phyloP scores from a whole-genome alignment of 805 yeast species.

The Lipomyces spencermartinsiae region DNA sequence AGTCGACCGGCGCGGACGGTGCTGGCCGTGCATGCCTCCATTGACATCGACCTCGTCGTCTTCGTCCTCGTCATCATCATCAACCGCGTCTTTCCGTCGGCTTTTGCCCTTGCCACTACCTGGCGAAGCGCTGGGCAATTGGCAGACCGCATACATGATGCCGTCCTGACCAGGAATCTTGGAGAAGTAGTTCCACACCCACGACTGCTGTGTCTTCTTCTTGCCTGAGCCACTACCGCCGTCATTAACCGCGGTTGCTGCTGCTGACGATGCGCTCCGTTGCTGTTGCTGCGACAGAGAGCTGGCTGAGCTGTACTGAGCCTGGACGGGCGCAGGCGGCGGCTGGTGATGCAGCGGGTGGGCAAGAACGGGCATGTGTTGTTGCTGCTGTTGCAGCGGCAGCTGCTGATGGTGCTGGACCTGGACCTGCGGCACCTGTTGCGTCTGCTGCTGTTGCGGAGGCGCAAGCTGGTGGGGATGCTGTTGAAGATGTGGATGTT shows the following conservation, averaged over 20 bases:
- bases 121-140: conserved; percentile 14
- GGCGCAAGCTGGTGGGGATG: conserved; percentile 15
- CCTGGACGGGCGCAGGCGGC: not conserved
- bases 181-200: conserved; percentile 38
- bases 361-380: conserved; percentile 8
- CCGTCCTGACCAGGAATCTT: conserved; percentile 32
- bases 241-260: not conserved
- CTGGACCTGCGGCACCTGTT: conserved; percentile 14
- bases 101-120: conserved; percentile 7
- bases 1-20: conserved; percentile 5
- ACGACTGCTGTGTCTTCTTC: conserved; percentile 31
- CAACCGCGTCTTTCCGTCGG: conserved; percentile 8
- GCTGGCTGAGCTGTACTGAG: not conserved
- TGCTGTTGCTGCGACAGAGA: not conserved
- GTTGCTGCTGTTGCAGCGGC: conserved; percentile 26
- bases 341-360: conserved; percentile 21
- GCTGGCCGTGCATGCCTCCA: not conserved
- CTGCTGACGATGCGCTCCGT: conserved; percentile 4
- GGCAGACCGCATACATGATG: conserved; percentile 35
- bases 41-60: conserved; percentile 22
- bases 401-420: conserved; percentile 22
- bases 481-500: conserved; percentile 18
- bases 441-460: conserved; percentile 13
- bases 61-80: conserved; percentile 18
- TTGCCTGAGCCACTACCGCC: conserved; percentile 7